Conservation (phyloP, 140 eudicot species). For the Erigeron philadelphicus region DNA sequence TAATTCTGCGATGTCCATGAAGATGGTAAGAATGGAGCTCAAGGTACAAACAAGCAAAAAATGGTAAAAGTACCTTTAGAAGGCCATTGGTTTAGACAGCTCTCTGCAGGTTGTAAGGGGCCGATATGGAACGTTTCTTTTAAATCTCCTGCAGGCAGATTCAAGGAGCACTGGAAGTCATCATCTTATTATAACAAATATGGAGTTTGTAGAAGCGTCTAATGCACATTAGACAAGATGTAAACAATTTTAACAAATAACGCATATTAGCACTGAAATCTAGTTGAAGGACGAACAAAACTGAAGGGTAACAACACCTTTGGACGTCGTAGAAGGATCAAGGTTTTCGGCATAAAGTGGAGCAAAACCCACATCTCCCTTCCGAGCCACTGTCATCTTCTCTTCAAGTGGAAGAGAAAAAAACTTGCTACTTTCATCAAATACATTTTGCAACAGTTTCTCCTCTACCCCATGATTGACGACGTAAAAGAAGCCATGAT, state of each 20-base stretch:
- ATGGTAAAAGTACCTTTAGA: constrained; percentile 41
- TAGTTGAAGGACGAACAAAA: background rate
- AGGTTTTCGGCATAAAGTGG: constrained; percentile 53
- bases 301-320: constrained; percentile 27
- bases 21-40: constrained; percentile 13
- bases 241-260: background rate
- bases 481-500: constrained; percentile 71
- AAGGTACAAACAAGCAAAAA: constrained; percentile 1
- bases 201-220: background rate
- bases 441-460: constrained; percentile 23
- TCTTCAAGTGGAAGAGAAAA: constrained; percentile 17
- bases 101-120: constrained; percentile 36
- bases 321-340: constrained; percentile 39
- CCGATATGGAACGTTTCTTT: constrained; percentile 68
- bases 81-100: constrained; percentile 61
- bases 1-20: constrained; percentile 37
- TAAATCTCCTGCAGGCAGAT: constrained; percentile 44
- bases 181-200: background rate
- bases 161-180: background rate
- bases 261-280: no score
- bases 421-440: constrained; percentile 48
- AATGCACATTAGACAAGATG: background rate
- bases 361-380: constrained; percentile 53
- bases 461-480: constrained; percentile 72
- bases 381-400: constrained; percentile 48